Percentiles rank a stretch among this genome's conserved stretches.
Evolutionary conservation across 1,284 basidiomycete species (phyloP).

Genomic region (Cutaneotrichosporon sp.): DNA sequence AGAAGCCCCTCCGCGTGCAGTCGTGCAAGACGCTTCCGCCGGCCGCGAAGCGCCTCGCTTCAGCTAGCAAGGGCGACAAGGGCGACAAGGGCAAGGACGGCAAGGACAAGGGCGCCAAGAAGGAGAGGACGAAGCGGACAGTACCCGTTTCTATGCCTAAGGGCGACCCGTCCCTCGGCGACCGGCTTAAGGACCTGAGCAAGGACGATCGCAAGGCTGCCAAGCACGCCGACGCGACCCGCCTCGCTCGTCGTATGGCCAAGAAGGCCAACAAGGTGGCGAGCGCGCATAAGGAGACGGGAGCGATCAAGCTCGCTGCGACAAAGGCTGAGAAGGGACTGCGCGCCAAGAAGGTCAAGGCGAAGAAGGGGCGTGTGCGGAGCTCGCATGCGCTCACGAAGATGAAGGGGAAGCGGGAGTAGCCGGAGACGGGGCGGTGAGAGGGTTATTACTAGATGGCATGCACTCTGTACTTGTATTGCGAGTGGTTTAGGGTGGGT

Average conservation of each 20-base stretch:
- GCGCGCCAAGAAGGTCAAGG: slow-evolving; percentile 39
- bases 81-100: slow-evolving; percentile 4
- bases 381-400: slow-evolving; percentile 47
- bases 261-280: slow-evolving; percentile 69
- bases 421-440: neutral
- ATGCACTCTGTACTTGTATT: neutral
- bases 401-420: slow-evolving; percentile 51
- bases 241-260: slow-evolving; percentile 75
- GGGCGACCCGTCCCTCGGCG: slow-evolving; percentile 76
- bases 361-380: slow-evolving; percentile 50
- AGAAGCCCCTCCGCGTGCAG: slow-evolving; percentile 81
- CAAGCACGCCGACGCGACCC: slow-evolving; percentile 73
- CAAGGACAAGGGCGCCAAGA: slow-evolving; percentile 8
- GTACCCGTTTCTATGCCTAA: slow-evolving; percentile 56
- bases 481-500: no score
- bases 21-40: slow-evolving; percentile 66
- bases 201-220: slow-evolving; percentile 80
- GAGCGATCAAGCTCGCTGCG: slow-evolving; percentile 52
- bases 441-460: neutral
- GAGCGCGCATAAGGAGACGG: slow-evolving; percentile 58
- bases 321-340: slow-evolving; percentile 36
- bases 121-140: slow-evolving; percentile 9
- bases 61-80: slow-evolving; percentile 25
- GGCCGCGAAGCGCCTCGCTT: slow-evolving; percentile 23
- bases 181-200: slow-evolving; percentile 69